A percentile compares a stretch with the other conserved stretches of the same genome.
These are phyloP conservation scores for Telfairia occidentalis DNA, from an alignment of 331 rosid species.

Conservation along the genomic window DNA sequence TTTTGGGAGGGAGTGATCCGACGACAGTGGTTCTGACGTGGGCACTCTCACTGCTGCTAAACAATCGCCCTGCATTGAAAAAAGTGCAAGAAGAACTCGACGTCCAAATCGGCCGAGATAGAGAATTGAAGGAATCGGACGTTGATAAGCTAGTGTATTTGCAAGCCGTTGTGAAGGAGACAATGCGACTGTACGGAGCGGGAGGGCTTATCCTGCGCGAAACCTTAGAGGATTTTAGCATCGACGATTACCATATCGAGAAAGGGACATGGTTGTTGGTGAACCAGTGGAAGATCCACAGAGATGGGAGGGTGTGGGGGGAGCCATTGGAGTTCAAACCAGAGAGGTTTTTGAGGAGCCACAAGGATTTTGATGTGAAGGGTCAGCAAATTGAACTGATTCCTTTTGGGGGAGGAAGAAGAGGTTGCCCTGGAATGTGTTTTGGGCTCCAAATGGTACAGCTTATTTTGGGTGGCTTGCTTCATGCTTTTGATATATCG, in stretches of 20 bases:
- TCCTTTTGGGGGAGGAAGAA: conserved; percentile 1
- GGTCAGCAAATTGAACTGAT: background rate
- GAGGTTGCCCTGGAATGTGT: background rate
- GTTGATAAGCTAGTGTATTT: background rate
- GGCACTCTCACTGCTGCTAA: background rate
- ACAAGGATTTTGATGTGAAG: background rate
- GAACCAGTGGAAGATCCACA: conserved; percentile 20
- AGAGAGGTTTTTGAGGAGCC: conserved; percentile 18
- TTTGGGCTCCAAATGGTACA: conserved; percentile 4
- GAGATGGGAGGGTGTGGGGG: conserved; percentile 11
- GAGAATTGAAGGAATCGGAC: background rate
- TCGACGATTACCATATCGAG: conserved; percentile 9
- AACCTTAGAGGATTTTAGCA: conserved; percentile 5
- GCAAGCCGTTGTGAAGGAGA: conserved; percentile 3
- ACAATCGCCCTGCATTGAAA: background rate
- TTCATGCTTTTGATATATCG: background rate
- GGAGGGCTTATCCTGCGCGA: conserved; percentile 10
- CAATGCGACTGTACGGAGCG: conserved; percentile 7
- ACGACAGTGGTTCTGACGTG: background rate
- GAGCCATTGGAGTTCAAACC: conserved; percentile 18
- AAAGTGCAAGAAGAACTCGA: background rate
- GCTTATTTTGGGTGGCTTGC: background rate
- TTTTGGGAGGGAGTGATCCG: background rate
- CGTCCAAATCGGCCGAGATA: background rate
- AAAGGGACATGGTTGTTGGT: conserved; percentile 20